Conservation (phyloP, 2,329 filamentous ascomycete genomes). For the Xylariaceae sp. region DNA sequence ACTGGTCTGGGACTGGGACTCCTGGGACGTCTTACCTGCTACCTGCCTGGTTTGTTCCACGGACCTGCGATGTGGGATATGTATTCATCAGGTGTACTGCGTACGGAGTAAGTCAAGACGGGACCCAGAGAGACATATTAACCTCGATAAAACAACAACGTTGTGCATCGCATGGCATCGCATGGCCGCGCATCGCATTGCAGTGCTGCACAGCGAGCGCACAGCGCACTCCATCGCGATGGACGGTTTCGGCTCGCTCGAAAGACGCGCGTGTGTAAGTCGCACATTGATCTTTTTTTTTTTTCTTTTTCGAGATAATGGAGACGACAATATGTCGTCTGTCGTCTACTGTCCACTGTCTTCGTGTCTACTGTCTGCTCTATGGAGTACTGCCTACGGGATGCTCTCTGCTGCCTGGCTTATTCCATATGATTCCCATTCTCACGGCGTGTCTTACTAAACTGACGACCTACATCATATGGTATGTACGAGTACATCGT, state of each 20-base stretch:
- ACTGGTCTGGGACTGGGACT: too few relatives aligned
- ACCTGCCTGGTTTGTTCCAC: not conserved
- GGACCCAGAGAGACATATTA: not conserved
- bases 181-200: slow-evolving; percentile 16
- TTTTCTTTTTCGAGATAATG: slow-evolving; percentile 3
- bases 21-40: not conserved
- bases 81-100: too few relatives aligned
- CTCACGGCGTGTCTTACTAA: not conserved
- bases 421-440: not conserved
- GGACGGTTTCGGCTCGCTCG: slow-evolving; percentile 6
- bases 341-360: not conserved
- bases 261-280: slow-evolving; percentile 5
- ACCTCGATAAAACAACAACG: slow-evolving; percentile 12
- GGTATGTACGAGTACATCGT: not conserved
- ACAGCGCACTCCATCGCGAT: slow-evolving; percentile 10
- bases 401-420: not conserved
- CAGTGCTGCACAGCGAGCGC: slow-evolving; percentile 7
- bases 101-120: not conserved
- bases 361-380: not conserved
- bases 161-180: slow-evolving; percentile 19
- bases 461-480: not conserved
- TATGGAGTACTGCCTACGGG: not conserved
- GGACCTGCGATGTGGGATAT: not conserved
- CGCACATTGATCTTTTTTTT: slow-evolving; percentile 12
- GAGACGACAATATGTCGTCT: slow-evolving; percentile 7